Evolutionary conservation across 345 rosid species (phyloP), one percentile per base, ranked within the genome.

Genomic region (Pistacia integerrima): DNA sequence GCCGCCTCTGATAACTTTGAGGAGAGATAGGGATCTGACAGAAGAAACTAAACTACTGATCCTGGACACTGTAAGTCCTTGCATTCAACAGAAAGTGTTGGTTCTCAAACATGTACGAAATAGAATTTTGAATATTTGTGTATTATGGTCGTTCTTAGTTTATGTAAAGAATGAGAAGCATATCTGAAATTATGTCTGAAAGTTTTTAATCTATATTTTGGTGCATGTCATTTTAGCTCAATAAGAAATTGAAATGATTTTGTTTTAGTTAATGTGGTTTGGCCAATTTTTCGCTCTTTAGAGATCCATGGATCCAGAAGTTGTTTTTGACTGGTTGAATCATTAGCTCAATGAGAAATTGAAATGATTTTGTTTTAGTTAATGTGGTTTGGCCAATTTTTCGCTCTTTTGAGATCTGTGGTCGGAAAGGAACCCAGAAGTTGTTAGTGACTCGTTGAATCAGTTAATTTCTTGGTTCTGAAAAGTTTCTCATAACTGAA

Each of bases 61-160:
- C 70, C 46, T 41, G 56, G 52, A 76, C 61, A 16, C 61, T 77
- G 56, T 54, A 76, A 76, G 76, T 78, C 61, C 46, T 76, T 63
- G 2, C 38, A 59, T 63, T 35, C 72, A 5, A 33, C 20, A n/a
- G 70, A 51, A 74, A 67, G 28, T 64, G 49, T 65, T 64, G 63
- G 55, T 33, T 77, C 46, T 41, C 64, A 52, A 63, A n/a, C 67
- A 55, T 75, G 69, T 70, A 73, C 55, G 67, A 36, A 56, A 77
- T 74, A 57, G 80, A 56, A 30, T 25, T 28, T 77, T 5, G 17
- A 28, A 7, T 17, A 14, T 57, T 48, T 52, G 64, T 62, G 35
- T 49, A 56, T 64, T 72, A n/a, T 14, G 33, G 17, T 17, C 10
- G 74, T 75, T 70, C 55, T 59, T 56, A 30, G n/a, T 8, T 64